Conservation (phyloP, 345 rosid genomes). For the sweet orange (Citrus sinensis) region DNA sequence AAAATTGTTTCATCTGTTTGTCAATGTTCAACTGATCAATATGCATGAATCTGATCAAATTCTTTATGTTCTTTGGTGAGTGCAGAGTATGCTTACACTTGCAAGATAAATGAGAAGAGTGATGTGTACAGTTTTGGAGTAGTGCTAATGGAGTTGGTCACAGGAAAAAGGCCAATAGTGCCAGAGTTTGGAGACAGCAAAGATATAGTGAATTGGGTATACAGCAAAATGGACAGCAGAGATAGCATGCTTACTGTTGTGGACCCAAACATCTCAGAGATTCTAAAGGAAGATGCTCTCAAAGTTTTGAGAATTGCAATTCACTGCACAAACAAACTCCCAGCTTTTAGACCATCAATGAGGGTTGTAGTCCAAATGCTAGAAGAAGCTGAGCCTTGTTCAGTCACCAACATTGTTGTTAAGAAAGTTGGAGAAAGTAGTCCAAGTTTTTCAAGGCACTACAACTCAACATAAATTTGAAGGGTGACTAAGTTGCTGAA, state of each 20-base stretch:
- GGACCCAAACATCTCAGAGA: slow-evolving; percentile 42
- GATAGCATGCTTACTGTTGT: slow-evolving; percentile 41
- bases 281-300: slow-evolving; percentile 47
- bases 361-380: slow-evolving; percentile 77
- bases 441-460: not conserved
- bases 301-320: slow-evolving; percentile 58
- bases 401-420: slow-evolving; percentile 23
- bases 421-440: slow-evolving; percentile 12
- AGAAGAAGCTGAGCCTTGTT: slow-evolving; percentile 53
- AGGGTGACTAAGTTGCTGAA: not conserved
- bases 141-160: slow-evolving; percentile 77
- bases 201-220: slow-evolving; percentile 69
- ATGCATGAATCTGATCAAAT: not conserved
- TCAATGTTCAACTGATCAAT: not conserved
- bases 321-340: slow-evolving; percentile 58
- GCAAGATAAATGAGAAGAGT: slow-evolving; percentile 60
- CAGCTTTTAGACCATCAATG: slow-evolving; percentile 69
- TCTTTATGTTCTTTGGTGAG: not conserved
- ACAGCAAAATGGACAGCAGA: slow-evolving; percentile 32
- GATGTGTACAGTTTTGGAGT: slow-evolving; percentile 92
- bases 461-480: not conserved
- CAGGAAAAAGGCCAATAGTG: slow-evolving; percentile 70
- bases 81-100: slow-evolving; percentile 70
- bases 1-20: not conserved
- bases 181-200: slow-evolving; percentile 59